These are phyloP conservation scores for Cadophora luteo-olivacea DNA, from an alignment of 2,329 filamentous ascomycete genomes.

Conservation along the genomic window DNA sequence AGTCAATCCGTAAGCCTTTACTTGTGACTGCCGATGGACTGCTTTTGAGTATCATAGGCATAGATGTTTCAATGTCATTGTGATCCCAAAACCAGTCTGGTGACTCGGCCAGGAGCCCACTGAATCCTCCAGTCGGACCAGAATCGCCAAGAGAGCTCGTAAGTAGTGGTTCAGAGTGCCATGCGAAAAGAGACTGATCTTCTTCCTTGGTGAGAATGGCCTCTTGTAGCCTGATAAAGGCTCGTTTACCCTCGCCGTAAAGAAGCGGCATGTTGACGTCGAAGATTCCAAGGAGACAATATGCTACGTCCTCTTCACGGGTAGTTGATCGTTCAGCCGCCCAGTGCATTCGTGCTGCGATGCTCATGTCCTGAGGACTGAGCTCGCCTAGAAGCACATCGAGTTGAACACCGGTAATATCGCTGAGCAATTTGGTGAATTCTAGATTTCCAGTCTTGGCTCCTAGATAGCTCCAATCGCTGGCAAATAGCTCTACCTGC, in stretches of 20 bases:
- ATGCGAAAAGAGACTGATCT: constrained; percentile 45
- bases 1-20: neutral
- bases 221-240: constrained; percentile 46
- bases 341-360: constrained; percentile 51
- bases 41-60: constrained; percentile 5
- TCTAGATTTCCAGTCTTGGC: constrained; percentile 3
- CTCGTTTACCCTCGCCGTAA: constrained; percentile 48
- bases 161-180: constrained; percentile 28
- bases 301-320: constrained; percentile 50
- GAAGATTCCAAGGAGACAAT: constrained; percentile 53
- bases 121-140: neutral
- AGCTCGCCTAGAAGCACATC: neutral
- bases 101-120: neutral
- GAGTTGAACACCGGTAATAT: constrained; percentile 8
- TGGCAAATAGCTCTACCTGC: constrained; percentile 7
- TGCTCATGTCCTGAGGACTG: neutral
- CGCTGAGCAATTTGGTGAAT: constrained; percentile 1
- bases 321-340: constrained; percentile 47
- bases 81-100: neutral
- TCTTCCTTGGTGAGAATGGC: constrained; percentile 44
- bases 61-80: neutral
- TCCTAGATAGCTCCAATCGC: constrained; percentile 18
- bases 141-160: neutral
- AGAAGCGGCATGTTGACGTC: constrained; percentile 52
- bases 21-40: constrained; percentile 8